A percentile compares a stretch with the other conserved stretches of the same genome.
These are phyloP conservation scores for Dothideomycetes sp. DNA, from an alignment of 2,329 filamentous ascomycete species.

Conservation along the genomic window DNA sequence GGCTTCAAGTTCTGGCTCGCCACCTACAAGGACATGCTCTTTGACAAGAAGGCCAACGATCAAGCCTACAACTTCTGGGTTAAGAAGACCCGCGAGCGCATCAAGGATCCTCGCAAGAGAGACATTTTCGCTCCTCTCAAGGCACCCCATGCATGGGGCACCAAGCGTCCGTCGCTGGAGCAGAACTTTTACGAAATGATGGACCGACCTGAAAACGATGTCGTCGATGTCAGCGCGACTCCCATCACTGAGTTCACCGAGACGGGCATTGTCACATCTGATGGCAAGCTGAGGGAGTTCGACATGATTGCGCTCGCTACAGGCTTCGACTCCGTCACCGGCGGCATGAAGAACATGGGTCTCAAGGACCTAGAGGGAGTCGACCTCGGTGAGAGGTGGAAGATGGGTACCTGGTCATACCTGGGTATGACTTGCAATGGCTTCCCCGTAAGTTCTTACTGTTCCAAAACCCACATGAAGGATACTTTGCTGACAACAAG, in stretches of 20 bases:
- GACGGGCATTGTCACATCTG: conserved; percentile 31
- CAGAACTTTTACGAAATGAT: conserved; percentile 37
- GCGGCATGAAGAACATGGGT: conserved; percentile 32
- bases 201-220: conserved; percentile 29
- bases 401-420: conserved; percentile 30
- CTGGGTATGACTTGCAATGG: conserved; percentile 31
- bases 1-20: conserved; percentile 31
- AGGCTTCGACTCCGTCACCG: conserved; percentile 35
- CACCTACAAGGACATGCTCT: conserved; percentile 30
- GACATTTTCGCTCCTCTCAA: conserved; percentile 35
- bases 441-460: conserved; percentile 17
- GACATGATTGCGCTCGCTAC: conserved; percentile 37
- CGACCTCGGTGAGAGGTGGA: conserved; percentile 30
- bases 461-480: not conserved
- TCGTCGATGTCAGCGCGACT: conserved; percentile 31
- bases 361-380: conserved; percentile 24
- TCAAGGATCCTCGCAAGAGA: conserved; percentile 32
- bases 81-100: conserved; percentile 30
- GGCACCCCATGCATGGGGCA: conserved; percentile 34
- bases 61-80: conserved; percentile 37
- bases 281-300: conserved; percentile 31
- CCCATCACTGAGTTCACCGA: conserved; percentile 32
- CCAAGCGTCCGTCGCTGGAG: conserved; percentile 36
- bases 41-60: conserved; percentile 30
- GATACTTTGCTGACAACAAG: not conserved